A percentile compares a stretch with the other conserved stretches of the same genome.
Evolutionary conservation across 2,329 filamentous ascomycete genomes (phyloP).

Genomic region (Aspergillus aculeatus): DNA sequence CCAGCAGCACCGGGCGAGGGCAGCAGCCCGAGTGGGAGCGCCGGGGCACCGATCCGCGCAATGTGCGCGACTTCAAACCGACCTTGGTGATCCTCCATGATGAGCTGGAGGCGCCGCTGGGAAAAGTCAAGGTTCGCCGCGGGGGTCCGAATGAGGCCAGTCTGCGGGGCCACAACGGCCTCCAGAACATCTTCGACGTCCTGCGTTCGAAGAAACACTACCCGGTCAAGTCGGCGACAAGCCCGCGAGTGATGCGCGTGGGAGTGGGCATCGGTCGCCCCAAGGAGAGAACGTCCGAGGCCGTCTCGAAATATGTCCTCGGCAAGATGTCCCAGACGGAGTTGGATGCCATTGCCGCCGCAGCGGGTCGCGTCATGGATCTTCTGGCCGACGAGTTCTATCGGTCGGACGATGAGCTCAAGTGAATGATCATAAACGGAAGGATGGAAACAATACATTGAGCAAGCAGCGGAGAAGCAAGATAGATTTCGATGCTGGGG

Average conservation of each 20-base stretch:
- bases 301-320: conserved; percentile 77
- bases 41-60: conserved; percentile 21
- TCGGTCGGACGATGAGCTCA: conserved; percentile 25
- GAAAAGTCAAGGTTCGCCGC: conserved; percentile 63
- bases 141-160: conserved; percentile 57
- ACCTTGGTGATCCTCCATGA: conserved; percentile 80
- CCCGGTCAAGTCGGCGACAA: conserved; percentile 33
- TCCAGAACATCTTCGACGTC: conserved; percentile 63
- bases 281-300: conserved; percentile 60
- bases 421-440: not conserved
- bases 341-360: conserved; percentile 50
- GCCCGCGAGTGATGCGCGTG: conserved; percentile 57
- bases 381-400: conserved; percentile 52
- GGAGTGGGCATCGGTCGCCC: conserved; percentile 88
- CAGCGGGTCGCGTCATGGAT: conserved; percentile 50
- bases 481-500: not conserved
- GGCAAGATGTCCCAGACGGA: conserved; percentile 60
- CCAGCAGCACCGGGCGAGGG: no score
- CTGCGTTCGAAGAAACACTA: conserved; percentile 48
- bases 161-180: conserved; percentile 70
- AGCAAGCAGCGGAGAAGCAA: conserved; percentile 1
- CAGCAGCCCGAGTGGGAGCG: conserved; percentile 11
- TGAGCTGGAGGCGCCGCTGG: conserved; percentile 73
- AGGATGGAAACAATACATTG: not conserved
- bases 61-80: conserved; percentile 23